Conservation (phyloP, 2,329 filamentous ascomycete species). For the Colletotrichum lentis region DNA sequence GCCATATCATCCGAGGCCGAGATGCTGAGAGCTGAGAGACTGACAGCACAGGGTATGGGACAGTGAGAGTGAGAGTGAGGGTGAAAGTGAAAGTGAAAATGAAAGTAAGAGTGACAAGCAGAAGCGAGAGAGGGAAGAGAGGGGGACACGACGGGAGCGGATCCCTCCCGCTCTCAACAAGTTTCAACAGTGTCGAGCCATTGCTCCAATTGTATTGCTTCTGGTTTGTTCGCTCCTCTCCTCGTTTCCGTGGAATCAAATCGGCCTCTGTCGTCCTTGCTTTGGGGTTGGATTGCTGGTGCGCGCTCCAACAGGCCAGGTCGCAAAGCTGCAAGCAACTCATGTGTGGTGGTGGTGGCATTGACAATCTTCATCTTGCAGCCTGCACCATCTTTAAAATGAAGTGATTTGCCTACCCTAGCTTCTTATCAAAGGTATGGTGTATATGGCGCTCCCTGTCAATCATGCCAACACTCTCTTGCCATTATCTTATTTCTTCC, state of each 20-base stretch:
- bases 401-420: slow-evolving; percentile 35
- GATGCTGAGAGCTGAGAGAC: not conserved
- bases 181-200: slow-evolving; percentile 28
- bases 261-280: not conserved
- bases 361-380: slow-evolving; percentile 33
- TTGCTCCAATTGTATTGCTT: slow-evolving; percentile 27
- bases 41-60: too few species aligned
- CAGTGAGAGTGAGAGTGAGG: not conserved
- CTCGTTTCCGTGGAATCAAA: not conserved
- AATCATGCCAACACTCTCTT: slow-evolving; percentile 10
- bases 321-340: not conserved
- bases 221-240: slow-evolving; percentile 8
- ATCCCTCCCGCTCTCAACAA: slow-evolving; percentile 28
- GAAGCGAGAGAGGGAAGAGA: not conserved
- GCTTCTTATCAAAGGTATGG: slow-evolving; percentile 23
- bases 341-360: not conserved
- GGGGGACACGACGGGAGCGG: slow-evolving; percentile 3
- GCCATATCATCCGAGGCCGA: slow-evolving; percentile 9
- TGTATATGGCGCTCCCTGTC: slow-evolving; percentile 21
- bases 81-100: slow-evolving; percentile 19
- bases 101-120: slow-evolving; percentile 11
- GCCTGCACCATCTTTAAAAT: slow-evolving; percentile 21
- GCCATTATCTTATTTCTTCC: not conserved
- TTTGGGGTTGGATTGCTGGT: too few species aligned
- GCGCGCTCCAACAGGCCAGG: not conserved